Evolutionary conservation across 345 rosid species (phyloP).

Genomic region (Eucalyptus sp.): DNA sequence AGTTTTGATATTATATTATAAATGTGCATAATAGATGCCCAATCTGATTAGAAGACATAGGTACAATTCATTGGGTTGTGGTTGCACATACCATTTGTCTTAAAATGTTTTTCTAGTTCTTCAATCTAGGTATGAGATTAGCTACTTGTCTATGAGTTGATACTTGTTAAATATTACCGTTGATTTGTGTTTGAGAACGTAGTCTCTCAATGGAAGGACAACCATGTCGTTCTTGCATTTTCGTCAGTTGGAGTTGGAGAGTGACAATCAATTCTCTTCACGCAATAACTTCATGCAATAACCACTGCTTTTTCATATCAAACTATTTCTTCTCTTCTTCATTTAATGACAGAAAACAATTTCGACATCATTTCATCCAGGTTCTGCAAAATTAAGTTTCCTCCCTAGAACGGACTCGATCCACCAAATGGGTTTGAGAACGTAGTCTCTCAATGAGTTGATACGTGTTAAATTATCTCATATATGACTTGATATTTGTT

Average conservation of each 20-base stretch:
- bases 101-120: no score
- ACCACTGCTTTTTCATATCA: background rate
- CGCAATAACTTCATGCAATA: background rate
- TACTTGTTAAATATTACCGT: background rate
- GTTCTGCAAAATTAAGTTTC: background rate
- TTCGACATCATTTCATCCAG: background rate
- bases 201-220: background rate
- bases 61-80: background rate
- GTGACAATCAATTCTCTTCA: background rate
- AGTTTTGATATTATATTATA: background rate
- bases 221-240: background rate
- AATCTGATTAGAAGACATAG: background rate
- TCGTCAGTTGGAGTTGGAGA: background rate
- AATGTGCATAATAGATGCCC: background rate
- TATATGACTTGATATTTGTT: no score
- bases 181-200: background rate
- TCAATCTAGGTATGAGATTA: background rate
- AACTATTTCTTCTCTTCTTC: background rate
- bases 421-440: slow-evolving; percentile 38
- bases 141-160: background rate
- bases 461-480: no score
- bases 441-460: no score
- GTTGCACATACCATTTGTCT: no score
- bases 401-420: slow-evolving; percentile 47
- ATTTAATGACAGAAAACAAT: background rate